Conservation (phyloP, 176 grass and related monocot species). For the Cenchrus fungigraminus region DNA sequence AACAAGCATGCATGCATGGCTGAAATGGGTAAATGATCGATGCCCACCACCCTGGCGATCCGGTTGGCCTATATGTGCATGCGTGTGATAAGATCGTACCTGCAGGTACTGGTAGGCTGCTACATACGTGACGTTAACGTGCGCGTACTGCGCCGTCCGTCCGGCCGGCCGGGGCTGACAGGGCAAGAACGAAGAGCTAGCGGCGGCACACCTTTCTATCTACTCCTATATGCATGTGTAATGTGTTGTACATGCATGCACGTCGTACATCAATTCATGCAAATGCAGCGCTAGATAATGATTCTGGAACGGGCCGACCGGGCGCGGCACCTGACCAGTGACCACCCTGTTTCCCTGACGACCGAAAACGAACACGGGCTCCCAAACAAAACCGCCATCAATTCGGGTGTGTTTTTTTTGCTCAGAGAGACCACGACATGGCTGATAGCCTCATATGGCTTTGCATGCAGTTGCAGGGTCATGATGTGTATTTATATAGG, state of each 20-base stretch:
- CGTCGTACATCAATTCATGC: neutral
- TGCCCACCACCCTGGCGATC: too few species aligned
- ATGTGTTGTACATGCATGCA: neutral
- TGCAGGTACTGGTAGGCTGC: too few species aligned
- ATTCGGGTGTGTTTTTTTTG: neutral
- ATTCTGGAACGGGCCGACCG: slow-evolving; percentile 38
- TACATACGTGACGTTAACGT: too few species aligned
- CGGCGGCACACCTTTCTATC: neutral
- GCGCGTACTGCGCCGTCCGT: neutral
- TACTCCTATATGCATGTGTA: neutral
- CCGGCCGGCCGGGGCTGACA: neutral
- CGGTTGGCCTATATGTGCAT: neutral
- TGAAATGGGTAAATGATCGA: neutral
- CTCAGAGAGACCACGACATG: neutral
- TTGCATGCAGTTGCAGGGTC: neutral
- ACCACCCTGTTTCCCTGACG: neutral
- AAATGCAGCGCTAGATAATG: slow-evolving; percentile 29
- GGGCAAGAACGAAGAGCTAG: neutral
- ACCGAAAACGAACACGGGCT: slow-evolving; percentile 51
- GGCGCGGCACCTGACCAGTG: neutral
- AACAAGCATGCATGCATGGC: neutral
- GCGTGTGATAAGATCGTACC: neutral
- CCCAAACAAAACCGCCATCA: slow-evolving; percentile 53
- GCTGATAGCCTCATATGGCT: neutral
- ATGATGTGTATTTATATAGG: neutral